Base-by-base conservation (phyloP, 352 stramenopile species). In the Phytophthora aleatoria region DNA sequence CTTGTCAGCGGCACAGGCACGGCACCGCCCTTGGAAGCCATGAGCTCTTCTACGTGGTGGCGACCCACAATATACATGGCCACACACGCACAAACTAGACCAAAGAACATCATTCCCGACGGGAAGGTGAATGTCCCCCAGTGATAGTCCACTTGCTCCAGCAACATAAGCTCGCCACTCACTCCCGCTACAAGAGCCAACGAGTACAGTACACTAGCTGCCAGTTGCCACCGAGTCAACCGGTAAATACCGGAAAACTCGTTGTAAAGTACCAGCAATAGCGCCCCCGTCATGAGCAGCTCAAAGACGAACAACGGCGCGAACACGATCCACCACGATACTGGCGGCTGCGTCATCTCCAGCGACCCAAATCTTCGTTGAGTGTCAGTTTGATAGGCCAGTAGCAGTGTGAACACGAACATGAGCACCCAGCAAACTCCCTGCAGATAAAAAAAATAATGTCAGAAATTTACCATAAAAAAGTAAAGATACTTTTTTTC, bases 61-160 rank as follows among this genome's bases (percentile, higher is more conserved):
- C 83, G 80, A 1, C 82, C 84, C 27, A 95, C 81, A 55, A 93
- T 91, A 62, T 95, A 95, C 61, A 95, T 81, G 20, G 69, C 84
- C 36, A 92, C 73, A 60, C 84, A 90, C 15, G 76, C 83, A 57
- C 79, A 85, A 28, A 92, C 76, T 4, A 92, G 77, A n/a, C 78
- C 86, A 16, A 91, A 81, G 53, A 93, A 91, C 61, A 95, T 73
- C 43, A 93, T 76, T 12, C 79, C 81, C 2, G 79, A 91, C 39
- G 86, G 84, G 52, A 95, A 90, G 1, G 83, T 84, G 50, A 92
- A 79, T 15, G 76, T 87, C 2, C 78, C 85, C 80, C 77, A 90
- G 45, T 91, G 81, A 48, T 89, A 85, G 52, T 92, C 73, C 26
- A 90, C 77, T 56, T 89, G 69, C 64, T 90, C 71, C 39, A 94